Conservation (phyloP, 345 rosid genomes). For the Citrus unshiu region DNA sequence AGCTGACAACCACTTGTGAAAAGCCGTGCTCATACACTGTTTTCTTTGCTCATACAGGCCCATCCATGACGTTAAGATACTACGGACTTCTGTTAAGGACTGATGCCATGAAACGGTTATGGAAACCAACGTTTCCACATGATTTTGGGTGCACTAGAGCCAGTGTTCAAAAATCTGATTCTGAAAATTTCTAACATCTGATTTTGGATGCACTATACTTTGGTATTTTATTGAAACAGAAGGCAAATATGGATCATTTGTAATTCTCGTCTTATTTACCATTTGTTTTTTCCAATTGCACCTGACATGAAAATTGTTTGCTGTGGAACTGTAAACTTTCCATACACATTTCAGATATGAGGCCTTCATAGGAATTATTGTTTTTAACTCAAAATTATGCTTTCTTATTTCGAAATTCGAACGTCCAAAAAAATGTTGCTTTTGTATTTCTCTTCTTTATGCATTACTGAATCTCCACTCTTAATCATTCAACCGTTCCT, state of each 20-base stretch:
- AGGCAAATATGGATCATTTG: neutral
- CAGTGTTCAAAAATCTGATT: no score
- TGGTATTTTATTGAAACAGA: neutral
- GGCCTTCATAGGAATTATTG: neutral
- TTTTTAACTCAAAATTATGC: no score
- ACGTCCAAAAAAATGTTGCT: no score
- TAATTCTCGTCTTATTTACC: neutral
- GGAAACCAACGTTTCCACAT: neutral
- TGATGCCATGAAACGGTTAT: slow-evolving; percentile 7
- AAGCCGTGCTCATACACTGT: neutral
- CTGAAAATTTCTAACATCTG: neutral
- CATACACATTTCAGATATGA: neutral
- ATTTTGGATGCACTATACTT: neutral
- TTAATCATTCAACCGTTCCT: no score
- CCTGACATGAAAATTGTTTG: neutral
- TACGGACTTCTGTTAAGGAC: slow-evolving; percentile 75
- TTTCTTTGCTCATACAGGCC: slow-evolving; percentile 47
- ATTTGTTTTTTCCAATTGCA: neutral
- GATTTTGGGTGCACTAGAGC: no score
- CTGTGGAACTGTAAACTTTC: neutral
- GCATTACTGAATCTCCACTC: no score
- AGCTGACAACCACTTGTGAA: neutral
- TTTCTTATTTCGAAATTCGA: no score
- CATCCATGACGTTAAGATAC: slow-evolving; percentile 93
- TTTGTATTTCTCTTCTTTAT: no score